Evolutionary conservation across 495 filamentous ascomycete species (phyloP).

Genomic region (Aspergillus sparsus): DNA sequence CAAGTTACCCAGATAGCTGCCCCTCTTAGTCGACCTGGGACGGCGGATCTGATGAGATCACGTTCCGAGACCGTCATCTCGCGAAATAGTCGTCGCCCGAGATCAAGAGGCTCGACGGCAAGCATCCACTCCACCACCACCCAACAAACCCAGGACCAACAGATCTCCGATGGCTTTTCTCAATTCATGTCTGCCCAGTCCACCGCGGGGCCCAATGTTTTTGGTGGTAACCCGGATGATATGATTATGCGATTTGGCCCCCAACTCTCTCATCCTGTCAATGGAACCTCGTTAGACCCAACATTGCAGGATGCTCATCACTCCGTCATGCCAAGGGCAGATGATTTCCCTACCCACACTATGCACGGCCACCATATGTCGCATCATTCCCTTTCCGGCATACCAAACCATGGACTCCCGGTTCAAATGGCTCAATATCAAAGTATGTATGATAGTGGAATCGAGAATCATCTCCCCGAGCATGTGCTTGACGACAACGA

Average conservation of each 20-base stretch:
- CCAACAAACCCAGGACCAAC: slow-evolving; percentile 66
- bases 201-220: slow-evolving; percentile 50
- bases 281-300: slow-evolving; percentile 52
- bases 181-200: slow-evolving; percentile 58
- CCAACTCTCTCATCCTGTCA: slow-evolving; percentile 55
- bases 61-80: slow-evolving; percentile 62
- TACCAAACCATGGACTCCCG: slow-evolving; percentile 32
- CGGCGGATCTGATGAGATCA: slow-evolving; percentile 51
- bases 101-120: slow-evolving; percentile 83
- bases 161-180: slow-evolving; percentile 49
- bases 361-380: slow-evolving; percentile 49
- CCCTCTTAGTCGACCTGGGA: slow-evolving; percentile 46
- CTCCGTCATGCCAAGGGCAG: slow-evolving; percentile 44
- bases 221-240: slow-evolving; percentile 60
- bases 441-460: slow-evolving; percentile 61
- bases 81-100: slow-evolving; percentile 62
- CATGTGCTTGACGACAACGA: slow-evolving; percentile 63
- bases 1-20: slow-evolving; percentile 42
- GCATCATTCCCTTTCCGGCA: slow-evolving; percentile 42
- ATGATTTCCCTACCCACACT: slow-evolving; percentile 50
- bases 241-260: slow-evolving; percentile 61
- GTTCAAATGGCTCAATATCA: slow-evolving; percentile 57
- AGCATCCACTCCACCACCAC: slow-evolving; percentile 71
- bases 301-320: slow-evolving; percentile 53
- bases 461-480: slow-evolving; percentile 66